Evolutionary conservation across 1,284 basidiomycete genomes (phyloP).

Genomic region (Microbotryum intermedium): DNA sequence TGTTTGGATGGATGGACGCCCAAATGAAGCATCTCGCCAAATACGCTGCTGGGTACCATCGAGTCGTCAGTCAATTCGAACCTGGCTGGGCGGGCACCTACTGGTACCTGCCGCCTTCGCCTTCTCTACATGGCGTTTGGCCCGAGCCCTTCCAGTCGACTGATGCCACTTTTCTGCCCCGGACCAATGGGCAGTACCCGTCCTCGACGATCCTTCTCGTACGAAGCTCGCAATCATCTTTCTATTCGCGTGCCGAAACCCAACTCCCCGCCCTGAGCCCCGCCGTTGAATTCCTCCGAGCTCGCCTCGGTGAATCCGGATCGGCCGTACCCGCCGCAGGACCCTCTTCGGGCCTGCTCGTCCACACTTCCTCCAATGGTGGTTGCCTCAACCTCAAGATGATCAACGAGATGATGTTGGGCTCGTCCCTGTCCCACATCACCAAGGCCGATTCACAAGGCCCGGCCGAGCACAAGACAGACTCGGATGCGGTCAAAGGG

Average conservation of each 20-base stretch:
- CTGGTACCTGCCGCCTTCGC: too few relatives aligned
- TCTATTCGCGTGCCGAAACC: slow-evolving; percentile 1
- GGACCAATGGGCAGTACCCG: slow-evolving; percentile 11
- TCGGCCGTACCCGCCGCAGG: neutral
- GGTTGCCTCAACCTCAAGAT: slow-evolving; percentile 15
- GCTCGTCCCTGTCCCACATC: too few relatives aligned
- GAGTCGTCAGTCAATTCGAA: slow-evolving; percentile 3
- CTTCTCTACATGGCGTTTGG: neutral
- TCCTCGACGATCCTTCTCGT: slow-evolving; percentile 14
- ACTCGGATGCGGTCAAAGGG: neutral
- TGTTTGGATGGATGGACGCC: slow-evolving; percentile 9
- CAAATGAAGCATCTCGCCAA: slow-evolving; percentile 21
- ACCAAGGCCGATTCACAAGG: too few relatives aligned
- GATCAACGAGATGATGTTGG: slow-evolving; percentile 16
- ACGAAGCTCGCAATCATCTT: slow-evolving; percentile 14
- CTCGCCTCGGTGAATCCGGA: neutral
- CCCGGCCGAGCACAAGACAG: too few relatives aligned
- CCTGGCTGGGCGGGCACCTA: too few relatives aligned
- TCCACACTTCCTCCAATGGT: slow-evolving; percentile 25
- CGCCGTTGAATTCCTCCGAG: slow-evolving; percentile 9
- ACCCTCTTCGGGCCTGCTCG: slow-evolving; percentile 4
- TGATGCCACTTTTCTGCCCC: neutral
- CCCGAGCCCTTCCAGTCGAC: neutral
- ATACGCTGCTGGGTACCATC: slow-evolving; percentile 9
- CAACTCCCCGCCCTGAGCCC: slow-evolving; percentile 1